Conservation (phyloP, 192 early-diverging fungal genomes). For the Endogone sp. region DNA sequence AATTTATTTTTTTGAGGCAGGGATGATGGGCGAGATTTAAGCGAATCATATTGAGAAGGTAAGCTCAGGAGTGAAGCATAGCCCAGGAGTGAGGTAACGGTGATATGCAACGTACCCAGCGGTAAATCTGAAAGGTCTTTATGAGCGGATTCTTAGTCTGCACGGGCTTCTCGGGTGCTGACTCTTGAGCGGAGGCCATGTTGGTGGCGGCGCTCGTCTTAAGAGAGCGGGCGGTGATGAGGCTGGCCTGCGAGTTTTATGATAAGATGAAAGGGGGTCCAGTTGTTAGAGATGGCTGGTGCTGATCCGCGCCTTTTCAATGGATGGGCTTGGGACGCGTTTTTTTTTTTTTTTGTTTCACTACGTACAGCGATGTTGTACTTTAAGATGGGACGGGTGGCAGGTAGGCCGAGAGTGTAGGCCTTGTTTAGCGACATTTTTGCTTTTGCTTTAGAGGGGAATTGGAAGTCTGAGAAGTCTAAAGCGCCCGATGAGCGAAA, state of each 20-base stretch:
- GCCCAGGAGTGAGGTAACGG: background rate
- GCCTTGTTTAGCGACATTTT: background rate
- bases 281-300: no score
- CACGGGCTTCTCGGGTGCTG: constrained; percentile 12
- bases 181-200: constrained; percentile 17
- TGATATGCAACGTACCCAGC: constrained; percentile 67
- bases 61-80: background rate
- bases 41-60: background rate
- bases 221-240: constrained; percentile 28
- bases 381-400: background rate
- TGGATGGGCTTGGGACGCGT: background rate
- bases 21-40: no score
- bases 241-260: background rate
- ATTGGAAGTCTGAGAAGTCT: background rate
- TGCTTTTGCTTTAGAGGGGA: background rate
- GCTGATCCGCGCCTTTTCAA: no score
- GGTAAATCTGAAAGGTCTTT: constrained; percentile 95
- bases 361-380: background rate
- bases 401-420: background rate
- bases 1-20: no score
- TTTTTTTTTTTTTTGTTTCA: no score
- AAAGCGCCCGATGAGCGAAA: background rate
- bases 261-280: no score
- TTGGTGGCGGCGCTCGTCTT: constrained; percentile 39
- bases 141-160: constrained; percentile 54